Evolutionary conservation across 139 green algal genomes (phyloP).

Genomic region (Chlorella sp.): DNA sequence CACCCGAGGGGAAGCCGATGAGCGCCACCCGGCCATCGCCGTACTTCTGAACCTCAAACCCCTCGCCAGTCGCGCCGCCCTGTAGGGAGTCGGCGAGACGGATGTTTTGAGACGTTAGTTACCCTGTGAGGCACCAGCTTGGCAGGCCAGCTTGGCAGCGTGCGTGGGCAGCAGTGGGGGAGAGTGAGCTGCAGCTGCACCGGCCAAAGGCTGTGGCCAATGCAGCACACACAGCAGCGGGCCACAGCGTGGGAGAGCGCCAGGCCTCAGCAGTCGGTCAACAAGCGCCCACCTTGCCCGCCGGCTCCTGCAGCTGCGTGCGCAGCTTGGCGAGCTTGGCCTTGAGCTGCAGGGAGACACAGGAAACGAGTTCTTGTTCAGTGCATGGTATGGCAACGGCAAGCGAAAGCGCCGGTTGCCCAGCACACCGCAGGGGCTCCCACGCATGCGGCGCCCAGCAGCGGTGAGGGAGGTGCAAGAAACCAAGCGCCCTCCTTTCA

Average conservation of each 20-base stretch:
- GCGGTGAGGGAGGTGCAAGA: no score
- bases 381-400: no score
- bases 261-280: not conserved
- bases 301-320: slow-evolving; percentile 91
- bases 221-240: not conserved
- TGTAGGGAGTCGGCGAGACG: slow-evolving; percentile 12
- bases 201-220: no score
- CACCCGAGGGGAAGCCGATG: slow-evolving; percentile 91
- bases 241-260: no score
- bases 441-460: no score
- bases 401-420: no score
- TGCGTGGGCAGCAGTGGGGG: not conserved
- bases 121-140: not conserved
- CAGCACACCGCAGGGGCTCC: no score
- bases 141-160: not conserved
- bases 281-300: slow-evolving; percentile 62
- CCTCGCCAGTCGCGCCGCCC: slow-evolving; percentile 75
- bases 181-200: not conserved
- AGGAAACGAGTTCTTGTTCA: no score
- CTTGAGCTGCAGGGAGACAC: slow-evolving; percentile 92
- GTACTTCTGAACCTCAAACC: slow-evolving; percentile 98
- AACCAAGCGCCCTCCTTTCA: no score
- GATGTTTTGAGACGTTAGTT: no score
- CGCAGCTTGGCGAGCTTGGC: slow-evolving; percentile 96
- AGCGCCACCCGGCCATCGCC: slow-evolving; percentile 94